Evolutionary conservation across 495 filamentous ascomycete genomes (phyloP), one percentile per base, ranked within the genome.

Genomic region (Daldinia grandis): DNA sequence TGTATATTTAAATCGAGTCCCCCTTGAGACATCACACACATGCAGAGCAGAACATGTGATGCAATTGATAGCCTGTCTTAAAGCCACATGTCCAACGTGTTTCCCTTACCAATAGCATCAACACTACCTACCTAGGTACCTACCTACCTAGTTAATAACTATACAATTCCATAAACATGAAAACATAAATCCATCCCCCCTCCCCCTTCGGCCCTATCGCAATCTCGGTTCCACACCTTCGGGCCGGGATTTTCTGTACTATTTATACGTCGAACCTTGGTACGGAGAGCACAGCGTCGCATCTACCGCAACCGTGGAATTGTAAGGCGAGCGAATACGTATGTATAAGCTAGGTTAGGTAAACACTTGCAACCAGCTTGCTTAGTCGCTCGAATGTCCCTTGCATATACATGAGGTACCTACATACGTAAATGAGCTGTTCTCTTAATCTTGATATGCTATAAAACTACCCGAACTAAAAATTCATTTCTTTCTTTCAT

Each of bases 151-250:
- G n/a, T n/a, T n/a, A n/a, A n/a, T n/a, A n/a, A n/a, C n/a, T n/a
- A n/a, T n/a, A n/a, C n/a, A n/a, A n/a, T n/a, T n/a, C n/a, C n/a
- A n/a, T n/a, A n/a, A n/a, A n/a, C n/a, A n/a, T n/a, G n/a, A n/a
- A n/a, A n/a, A n/a, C n/a, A n/a, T n/a, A n/a, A n/a, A n/a, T n/a
- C n/a, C n/a, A n/a, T n/a, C n/a, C n/a, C n/a, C n/a, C n/a, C n/a
- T n/a, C n/a, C n/a, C n/a, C n/a, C n/a, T n/a, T n/a, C 19, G 15
- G 31, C 31, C 31, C 19, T 57, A 57, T 37, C 31, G 31, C 28
- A 67, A 56, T 61, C 57, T 60, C 56, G 64, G 55, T 54, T 66
- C 64, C 64, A 17, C 35, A 24, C 47, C 5, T 35, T 66, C 64
- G 64, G 64, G 64, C n/a, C 54, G 31, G 54, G 2, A 30, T 28